phyloP scores from a whole-genome alignment of 306 rosid genomes.

The Argentina anserina region DNA sequence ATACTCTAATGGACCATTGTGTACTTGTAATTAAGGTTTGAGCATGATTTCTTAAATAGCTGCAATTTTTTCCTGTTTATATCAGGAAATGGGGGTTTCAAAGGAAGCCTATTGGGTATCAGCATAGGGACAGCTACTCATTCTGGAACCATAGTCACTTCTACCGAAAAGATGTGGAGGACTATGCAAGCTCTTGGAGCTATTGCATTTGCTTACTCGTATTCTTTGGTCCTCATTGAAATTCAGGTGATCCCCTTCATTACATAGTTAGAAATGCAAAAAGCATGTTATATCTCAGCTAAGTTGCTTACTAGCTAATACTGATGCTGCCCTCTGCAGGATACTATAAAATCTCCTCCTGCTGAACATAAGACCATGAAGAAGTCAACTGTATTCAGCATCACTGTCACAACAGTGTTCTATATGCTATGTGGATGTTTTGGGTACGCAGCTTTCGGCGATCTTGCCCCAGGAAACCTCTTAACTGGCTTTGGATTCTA shows the following conservation, averaged over 20 bases:
- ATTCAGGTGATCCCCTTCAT: constrained; percentile 49
- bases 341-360: constrained; percentile 68
- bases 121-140: constrained; percentile 55
- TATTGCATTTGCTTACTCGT: constrained; percentile 73
- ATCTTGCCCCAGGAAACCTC: constrained; percentile 62
- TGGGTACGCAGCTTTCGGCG: constrained; percentile 81
- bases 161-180: constrained; percentile 66
- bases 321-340: constrained; percentile 30
- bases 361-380: constrained; percentile 71
- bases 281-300: neutral
- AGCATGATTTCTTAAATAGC: neutral
- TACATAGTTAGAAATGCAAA: neutral
- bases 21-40: neutral
- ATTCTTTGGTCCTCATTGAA: constrained; percentile 66
- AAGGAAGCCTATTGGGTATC: constrained; percentile 64
- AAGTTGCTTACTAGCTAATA: neutral
- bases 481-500: constrained; percentile 79
- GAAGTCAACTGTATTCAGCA: constrained; percentile 54
- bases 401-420: constrained; percentile 49
- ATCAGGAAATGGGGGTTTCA: constrained; percentile 46
- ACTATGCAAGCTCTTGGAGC: constrained; percentile 72
- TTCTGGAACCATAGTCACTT: constrained; percentile 60
- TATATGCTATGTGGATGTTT: constrained; percentile 67
- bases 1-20: neutral
- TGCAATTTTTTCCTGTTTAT: neutral